Base-by-base conservation (phyloP, 2,329 filamentous ascomycete species). In the Erysiphe pulchra region DNA sequence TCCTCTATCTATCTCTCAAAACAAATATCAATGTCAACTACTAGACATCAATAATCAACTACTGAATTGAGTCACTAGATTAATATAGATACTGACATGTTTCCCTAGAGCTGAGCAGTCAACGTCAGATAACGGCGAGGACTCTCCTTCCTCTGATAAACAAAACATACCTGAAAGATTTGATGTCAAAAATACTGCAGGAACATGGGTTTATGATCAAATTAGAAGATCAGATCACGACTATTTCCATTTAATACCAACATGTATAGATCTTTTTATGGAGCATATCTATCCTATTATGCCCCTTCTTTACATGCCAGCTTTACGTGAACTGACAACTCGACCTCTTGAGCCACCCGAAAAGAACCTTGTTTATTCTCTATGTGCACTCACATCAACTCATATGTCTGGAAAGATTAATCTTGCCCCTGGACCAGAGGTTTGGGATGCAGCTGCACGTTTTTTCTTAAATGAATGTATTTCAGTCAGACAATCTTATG, bases 261-360 rank as follows among this genome's bases (percentile, higher is more conserved):
- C 54, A 58, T 75, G 71, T 54, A 62, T 76, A 47, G 71, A 76
- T 40, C 70, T 71, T 50, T 77, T 71, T 59, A 72, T 75, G 58
- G 62, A 65, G 52, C 65, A 75, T 55, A 66, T 77, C 45, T 77
- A 77, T 51, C 71, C 72, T n/a, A 72, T 72, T 45, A 72, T 75
- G 62, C 73, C 73, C 0, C 64, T 77, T 4, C 58, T 77, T 8
- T 68, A 75, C 46, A 71, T 71, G 54, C 69, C 73, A 40, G 63
- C 63, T 9, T 62, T 73, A 41, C 62, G 66, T 41, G 63, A 62
- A 51, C 69, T 71, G 55, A 68, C 60, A 54, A 60, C 50, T 59
- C 63, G 60, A 11, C 55, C 57, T 1, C 44, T 64, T 48, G 53
- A 59, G 28, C 56, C 55, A 42, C 58, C 58, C 12, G 63, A 65